Conservation (phyloP, 116 monocot species). For the Papilionanthe hybrid region DNA sequence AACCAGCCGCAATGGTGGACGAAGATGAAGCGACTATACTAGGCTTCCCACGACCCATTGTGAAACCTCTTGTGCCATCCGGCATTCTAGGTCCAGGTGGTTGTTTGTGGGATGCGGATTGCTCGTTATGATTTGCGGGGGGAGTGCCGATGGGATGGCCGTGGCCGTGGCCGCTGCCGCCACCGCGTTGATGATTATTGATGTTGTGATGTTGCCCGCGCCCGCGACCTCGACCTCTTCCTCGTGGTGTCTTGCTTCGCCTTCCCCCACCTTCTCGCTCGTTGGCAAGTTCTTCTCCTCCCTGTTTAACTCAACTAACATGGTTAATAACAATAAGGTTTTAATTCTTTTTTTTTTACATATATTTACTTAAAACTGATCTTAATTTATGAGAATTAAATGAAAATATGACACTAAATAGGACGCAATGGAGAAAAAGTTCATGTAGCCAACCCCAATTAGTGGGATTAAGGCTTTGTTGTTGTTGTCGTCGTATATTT, state of each 20-base stretch:
- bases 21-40: neutral
- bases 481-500: too few species aligned
- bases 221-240: conserved; percentile 30
- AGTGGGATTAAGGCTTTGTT: too few species aligned
- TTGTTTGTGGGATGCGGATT: conserved; percentile 9
- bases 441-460: too few species aligned
- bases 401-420: too few species aligned
- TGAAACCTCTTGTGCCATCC: conserved; percentile 85
- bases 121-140: conserved; percentile 20
- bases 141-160: conserved; percentile 49
- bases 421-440: too few species aligned
- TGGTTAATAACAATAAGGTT: neutral
- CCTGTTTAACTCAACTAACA: conserved; percentile 18
- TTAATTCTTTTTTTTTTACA: too few species aligned
- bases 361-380: too few species aligned
- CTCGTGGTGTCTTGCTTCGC: conserved; percentile 41
- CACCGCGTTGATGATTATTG: conserved; percentile 17
- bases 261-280: conserved; percentile 38
- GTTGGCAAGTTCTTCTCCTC: conserved; percentile 32
- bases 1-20: neutral
- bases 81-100: conserved; percentile 93
- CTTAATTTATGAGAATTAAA: too few species aligned
- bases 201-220: conserved; percentile 29
- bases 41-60: conserved; percentile 76
- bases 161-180: conserved; percentile 7